phyloP scores from a whole-genome alignment of 371 early-diverging fungal species.

The Lichtheimia ramosa region DNA sequence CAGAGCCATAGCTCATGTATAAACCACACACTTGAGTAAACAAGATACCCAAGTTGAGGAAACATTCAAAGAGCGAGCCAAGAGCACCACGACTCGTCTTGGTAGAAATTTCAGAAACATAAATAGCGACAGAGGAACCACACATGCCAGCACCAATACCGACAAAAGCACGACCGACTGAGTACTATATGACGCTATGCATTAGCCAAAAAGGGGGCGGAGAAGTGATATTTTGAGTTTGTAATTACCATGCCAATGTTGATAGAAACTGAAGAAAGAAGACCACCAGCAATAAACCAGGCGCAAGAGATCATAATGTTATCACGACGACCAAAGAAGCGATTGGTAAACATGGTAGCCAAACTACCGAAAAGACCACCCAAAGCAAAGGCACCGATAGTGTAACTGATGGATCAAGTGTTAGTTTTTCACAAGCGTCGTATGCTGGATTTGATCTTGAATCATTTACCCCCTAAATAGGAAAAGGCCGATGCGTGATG shows the following conservation, averaged over 20 bases:
- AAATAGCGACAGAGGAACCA: conserved; percentile 56
- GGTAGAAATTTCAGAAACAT: conserved; percentile 86
- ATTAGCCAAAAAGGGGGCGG: conserved; percentile 1
- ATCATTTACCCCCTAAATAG: conserved; percentile 8
- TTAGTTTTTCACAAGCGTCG: neutral
- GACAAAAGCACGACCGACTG: conserved; percentile 78
- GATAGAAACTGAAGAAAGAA: conserved; percentile 36
- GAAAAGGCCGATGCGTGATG: too few species aligned
- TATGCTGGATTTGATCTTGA: neutral
- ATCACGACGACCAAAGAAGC: conserved; percentile 37
- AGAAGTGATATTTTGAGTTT: neutral
- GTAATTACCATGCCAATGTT: conserved; percentile 39
- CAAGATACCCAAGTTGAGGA: conserved; percentile 79
- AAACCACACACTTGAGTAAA: conserved; percentile 66
- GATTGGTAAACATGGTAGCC: conserved; percentile 37
- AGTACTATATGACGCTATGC: conserved; percentile 22
- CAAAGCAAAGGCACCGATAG: conserved; percentile 43
- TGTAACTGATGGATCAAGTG: conserved; percentile 27
- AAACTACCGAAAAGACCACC: conserved; percentile 48
- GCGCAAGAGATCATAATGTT: conserved; percentile 42
- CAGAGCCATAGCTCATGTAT: conserved; percentile 57
- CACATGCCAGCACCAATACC: conserved; percentile 84
- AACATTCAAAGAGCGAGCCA: conserved; percentile 48
- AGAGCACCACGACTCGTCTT: conserved; percentile 72
- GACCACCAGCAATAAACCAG: conserved; percentile 38